These are phyloP conservation scores for Senna siamea DNA, from an alignment of 306 rosid species.

Conservation along the genomic window DNA sequence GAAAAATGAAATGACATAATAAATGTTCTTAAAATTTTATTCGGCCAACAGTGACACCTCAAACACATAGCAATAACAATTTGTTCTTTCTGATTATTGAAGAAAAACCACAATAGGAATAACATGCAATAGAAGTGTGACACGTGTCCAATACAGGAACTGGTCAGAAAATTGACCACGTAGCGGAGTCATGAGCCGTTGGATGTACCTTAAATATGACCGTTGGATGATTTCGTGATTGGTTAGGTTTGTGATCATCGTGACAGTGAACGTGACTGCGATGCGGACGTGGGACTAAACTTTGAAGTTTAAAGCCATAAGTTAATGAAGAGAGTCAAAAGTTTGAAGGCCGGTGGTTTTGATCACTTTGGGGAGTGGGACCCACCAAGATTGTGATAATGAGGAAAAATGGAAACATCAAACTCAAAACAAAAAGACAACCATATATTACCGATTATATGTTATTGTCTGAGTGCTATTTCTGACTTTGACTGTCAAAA, in stretches of 20 bases:
- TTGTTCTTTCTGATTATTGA: neutral
- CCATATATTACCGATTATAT: too few species aligned
- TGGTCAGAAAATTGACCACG: neutral
- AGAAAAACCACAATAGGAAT: neutral
- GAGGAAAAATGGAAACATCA: neutral
- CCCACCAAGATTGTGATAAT: neutral
- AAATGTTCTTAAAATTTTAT: too few species aligned
- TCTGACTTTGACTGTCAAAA: neutral
- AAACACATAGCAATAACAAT: neutral
- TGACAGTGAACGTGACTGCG: neutral
- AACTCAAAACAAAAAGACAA: neutral
- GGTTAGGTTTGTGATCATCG: neutral
- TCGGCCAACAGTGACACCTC: too few species aligned
- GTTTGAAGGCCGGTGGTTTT: constrained; percentile 12
- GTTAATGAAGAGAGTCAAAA: too few species aligned
- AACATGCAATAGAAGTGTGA: neutral
- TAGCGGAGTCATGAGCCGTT: neutral
- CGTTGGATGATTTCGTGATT: neutral
- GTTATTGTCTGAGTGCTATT: too few species aligned
- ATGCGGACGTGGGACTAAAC: neutral
- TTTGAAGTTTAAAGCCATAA: neutral
- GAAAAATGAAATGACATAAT: too few species aligned
- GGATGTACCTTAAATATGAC: neutral
- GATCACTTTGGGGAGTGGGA: neutral
- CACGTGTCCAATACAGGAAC: neutral